phyloP scores from a whole-genome alignment of 176 grass and related monocot species.

The Guadua angustifolia region DNA sequence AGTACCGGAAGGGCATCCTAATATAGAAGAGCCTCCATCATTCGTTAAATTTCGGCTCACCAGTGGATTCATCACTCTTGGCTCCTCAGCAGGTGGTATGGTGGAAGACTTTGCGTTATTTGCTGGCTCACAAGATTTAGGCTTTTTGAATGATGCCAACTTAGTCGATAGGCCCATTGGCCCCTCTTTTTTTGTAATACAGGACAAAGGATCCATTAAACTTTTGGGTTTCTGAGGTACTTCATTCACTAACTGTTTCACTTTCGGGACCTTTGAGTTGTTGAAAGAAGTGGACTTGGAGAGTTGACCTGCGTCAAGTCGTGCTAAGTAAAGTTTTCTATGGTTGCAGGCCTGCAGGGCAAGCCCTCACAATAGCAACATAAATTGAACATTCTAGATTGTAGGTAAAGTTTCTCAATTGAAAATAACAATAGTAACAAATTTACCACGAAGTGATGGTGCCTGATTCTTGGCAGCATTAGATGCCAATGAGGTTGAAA shows the following conservation, averaged over 20 bases:
- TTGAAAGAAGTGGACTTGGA: slow-evolving; percentile 85
- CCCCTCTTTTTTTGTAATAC: slow-evolving; percentile 58
- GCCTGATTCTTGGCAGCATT: slow-evolving; percentile 47
- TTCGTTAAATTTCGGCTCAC: slow-evolving; percentile 44
- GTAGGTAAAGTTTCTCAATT: slow-evolving; percentile 14
- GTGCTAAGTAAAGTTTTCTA: slow-evolving; percentile 12
- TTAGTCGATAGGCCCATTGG: slow-evolving; percentile 54
- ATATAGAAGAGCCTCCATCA: slow-evolving; percentile 63
- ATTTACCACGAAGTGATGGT: slow-evolving; percentile 60
- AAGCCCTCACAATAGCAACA: slow-evolving; percentile 7
- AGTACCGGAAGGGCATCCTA: slow-evolving; percentile 52
- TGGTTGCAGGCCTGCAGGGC: background rate
- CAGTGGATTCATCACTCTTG: slow-evolving; percentile 48
- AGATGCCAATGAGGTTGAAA: slow-evolving; percentile 40
- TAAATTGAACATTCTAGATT: slow-evolving; percentile 32
- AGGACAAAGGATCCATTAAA: slow-evolving; percentile 57
- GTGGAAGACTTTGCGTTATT: slow-evolving; percentile 52
- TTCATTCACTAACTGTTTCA: slow-evolving; percentile 80
- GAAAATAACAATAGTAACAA: slow-evolving; percentile 37
- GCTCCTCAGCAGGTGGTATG: slow-evolving; percentile 51
- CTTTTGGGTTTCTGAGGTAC: slow-evolving; percentile 68
- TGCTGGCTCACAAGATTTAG: slow-evolving; percentile 55
- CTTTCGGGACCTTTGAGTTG: slow-evolving; percentile 84
- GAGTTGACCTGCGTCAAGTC: slow-evolving; percentile 60
- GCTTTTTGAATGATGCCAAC: slow-evolving; percentile 69